Percentiles rank a stretch among this genome's conserved stretches.
phyloP scores from a whole-genome alignment of 768 basidiomycete species.

The Podaxis mareebaensis region DNA sequence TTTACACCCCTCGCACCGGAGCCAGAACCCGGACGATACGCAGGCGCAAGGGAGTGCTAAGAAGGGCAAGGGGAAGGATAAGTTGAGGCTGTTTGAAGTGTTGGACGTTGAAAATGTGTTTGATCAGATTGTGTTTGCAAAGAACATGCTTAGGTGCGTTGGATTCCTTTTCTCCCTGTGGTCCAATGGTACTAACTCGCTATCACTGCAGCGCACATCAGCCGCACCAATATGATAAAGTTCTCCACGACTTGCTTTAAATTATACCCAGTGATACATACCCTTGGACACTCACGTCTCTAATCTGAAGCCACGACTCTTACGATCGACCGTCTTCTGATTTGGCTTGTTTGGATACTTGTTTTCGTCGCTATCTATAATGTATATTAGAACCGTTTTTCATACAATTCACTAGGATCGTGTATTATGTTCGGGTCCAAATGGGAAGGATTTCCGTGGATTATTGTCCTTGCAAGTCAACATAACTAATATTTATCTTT shows the following conservation, averaged over 20 bases:
- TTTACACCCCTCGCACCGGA: constrained; percentile 58
- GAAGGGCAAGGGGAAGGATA: constrained; percentile 34
- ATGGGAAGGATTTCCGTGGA: background rate
- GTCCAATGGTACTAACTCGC: constrained; percentile 7
- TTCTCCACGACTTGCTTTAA: constrained; percentile 68
- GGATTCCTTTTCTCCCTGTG: background rate
- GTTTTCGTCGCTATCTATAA: too few relatives aligned
- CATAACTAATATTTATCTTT: background rate
- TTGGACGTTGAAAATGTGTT: constrained; percentile 76
- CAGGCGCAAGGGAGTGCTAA: background rate
- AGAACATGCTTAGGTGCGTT: constrained; percentile 74
- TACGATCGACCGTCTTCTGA: background rate
- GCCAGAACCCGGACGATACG: background rate
- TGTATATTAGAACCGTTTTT: too few relatives aligned
- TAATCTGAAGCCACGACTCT: background rate
- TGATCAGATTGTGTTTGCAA: constrained; percentile 77
- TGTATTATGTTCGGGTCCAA: too few relatives aligned
- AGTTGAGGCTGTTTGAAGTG: constrained; percentile 76
- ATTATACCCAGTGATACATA: background rate
- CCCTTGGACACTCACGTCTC: too few relatives aligned
- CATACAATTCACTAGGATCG: too few relatives aligned
- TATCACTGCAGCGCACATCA: constrained; percentile 57
- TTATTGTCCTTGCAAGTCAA: too few relatives aligned
- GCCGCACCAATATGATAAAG: constrained; percentile 79
- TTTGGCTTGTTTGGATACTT: too few relatives aligned